Base-by-base conservation (phyloP, 1,139 yeast species). In the Zygoascus hellenicus region DNA sequence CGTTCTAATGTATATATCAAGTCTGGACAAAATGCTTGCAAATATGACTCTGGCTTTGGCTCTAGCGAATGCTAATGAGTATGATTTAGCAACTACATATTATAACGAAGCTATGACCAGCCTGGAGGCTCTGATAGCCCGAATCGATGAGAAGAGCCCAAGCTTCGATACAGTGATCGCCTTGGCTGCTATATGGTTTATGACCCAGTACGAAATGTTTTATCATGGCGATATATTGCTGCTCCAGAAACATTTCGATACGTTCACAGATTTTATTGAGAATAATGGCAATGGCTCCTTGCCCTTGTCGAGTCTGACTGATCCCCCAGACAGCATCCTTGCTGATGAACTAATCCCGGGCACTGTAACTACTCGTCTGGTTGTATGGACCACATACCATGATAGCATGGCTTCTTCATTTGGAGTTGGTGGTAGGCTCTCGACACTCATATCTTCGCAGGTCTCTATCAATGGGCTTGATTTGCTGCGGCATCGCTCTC, bases 361-460 rank as follows among this genome's bases (percentile, higher is more conserved):
- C 3, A 11, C 36, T 2, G 37, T 40, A 15, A 22, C 31, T 7
- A 31, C 19, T 5, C 3, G 30, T 5, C 37, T 31, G 19, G 15
- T 40, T 30, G 19, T 40, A 14, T 40, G 36, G 43, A 40, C 13
- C 7, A 22, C 37, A 4, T 40, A 40, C 32, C 19, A 30, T 17
- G 43, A 40, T 15, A 5, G 9, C 4, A 19, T 30, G 26, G 37
- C 43, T n/a, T 30, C 15, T 17, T 15, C 34, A 5, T 40, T 40
- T 30, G 43, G 43, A 5, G 17, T 40, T 4, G 43, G 43, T 19
- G 43, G 43, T 6, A 15, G 16, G 5, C 29, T 40, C 4, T 40
- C 43, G 3, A 9, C n/a, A 15, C 14, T 31, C 3, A 16, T 40
- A 4, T 19, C 28, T 7, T 15, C 31, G 28, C 15, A 40, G 5